These are phyloP conservation scores for Colletotrichum cereale DNA, from an alignment of 2,329 filamentous ascomycete species.

Conservation along the genomic window DNA sequence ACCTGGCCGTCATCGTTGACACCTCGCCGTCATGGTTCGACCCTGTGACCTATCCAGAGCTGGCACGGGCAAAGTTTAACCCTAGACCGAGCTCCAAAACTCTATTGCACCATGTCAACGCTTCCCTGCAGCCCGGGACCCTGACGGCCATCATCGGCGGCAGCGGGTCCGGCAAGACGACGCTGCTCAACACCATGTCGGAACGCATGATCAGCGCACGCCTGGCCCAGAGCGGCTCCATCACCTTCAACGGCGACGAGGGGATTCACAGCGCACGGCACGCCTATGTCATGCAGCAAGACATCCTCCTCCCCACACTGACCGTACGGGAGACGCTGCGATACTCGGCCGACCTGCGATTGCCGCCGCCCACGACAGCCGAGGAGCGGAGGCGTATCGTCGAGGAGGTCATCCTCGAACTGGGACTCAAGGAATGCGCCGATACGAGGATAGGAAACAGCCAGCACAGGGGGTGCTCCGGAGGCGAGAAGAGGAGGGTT, in stretches of 20 bases:
- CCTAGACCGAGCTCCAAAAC: conserved; percentile 57
- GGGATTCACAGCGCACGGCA: conserved; percentile 68
- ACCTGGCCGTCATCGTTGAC: conserved; percentile 68
- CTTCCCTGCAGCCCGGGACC: conserved; percentile 73
- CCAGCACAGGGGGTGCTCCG: conserved; percentile 80
- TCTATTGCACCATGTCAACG: conserved; percentile 74
- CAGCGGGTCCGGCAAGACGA: conserved; percentile 80
- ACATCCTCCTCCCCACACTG: conserved; percentile 78
- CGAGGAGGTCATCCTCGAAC: conserved; percentile 81
- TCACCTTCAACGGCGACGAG: conserved; percentile 71
- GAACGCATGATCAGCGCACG: conserved; percentile 72
- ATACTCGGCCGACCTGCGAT: conserved; percentile 79
- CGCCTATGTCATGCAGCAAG: conserved; percentile 82
- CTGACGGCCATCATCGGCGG: conserved; percentile 83
- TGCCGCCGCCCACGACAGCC: conserved; percentile 72
- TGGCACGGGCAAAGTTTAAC: conserved; percentile 54
- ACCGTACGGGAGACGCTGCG: conserved; percentile 81
- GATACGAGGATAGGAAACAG: conserved; percentile 79
- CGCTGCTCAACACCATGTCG: conserved; percentile 77
- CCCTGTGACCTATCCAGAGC: conserved; percentile 59
- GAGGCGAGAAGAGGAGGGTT: conserved; percentile 81
- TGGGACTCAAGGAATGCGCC: conserved; percentile 82
- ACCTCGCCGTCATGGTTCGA: conserved; percentile 67
- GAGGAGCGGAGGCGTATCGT: conserved; percentile 74
- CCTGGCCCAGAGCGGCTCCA: conserved; percentile 64